phyloP scores from a whole-genome alignment of 176 grass and related monocot species.

The Zoysia japonica region DNA sequence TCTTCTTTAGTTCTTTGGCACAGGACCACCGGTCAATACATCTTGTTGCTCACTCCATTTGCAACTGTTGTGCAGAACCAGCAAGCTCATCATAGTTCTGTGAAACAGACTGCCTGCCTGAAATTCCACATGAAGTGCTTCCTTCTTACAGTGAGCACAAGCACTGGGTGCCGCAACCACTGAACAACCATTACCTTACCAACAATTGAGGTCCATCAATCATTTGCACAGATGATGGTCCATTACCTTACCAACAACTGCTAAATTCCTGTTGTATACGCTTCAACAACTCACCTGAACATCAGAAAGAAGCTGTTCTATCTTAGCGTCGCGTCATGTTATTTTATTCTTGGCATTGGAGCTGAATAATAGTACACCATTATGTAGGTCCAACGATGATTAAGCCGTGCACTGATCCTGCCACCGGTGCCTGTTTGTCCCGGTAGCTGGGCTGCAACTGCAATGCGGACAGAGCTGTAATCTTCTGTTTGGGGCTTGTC shows the following conservation, averaged over 20 bases:
- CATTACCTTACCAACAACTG: too few species aligned
- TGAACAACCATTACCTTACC: background rate
- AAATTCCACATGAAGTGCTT: background rate
- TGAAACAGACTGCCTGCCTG: background rate
- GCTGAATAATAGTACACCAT: background rate
- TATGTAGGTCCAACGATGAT: conserved; percentile 39
- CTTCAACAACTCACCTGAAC: too few species aligned
- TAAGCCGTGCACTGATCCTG: conserved; percentile 27
- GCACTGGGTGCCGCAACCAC: background rate
- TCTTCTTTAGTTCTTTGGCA: background rate
- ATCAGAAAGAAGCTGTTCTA: too few species aligned
- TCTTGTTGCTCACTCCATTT: background rate
- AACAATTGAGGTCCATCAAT: background rate
- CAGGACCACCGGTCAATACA: background rate
- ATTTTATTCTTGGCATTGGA: background rate
- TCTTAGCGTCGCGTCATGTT: background rate
- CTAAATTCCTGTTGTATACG: too few species aligned
- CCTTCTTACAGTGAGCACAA: background rate
- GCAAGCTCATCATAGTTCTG: background rate
- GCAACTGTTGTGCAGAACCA: background rate
- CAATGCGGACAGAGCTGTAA: background rate
- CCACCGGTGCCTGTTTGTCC: conserved; percentile 4
- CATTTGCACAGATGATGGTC: conserved; percentile 2
- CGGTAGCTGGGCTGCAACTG: conserved; percentile 30
- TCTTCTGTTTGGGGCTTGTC: background rate